phyloP scores from a whole-genome alignment of 257 asterid genomes.

The Scutellaria minor region DNA sequence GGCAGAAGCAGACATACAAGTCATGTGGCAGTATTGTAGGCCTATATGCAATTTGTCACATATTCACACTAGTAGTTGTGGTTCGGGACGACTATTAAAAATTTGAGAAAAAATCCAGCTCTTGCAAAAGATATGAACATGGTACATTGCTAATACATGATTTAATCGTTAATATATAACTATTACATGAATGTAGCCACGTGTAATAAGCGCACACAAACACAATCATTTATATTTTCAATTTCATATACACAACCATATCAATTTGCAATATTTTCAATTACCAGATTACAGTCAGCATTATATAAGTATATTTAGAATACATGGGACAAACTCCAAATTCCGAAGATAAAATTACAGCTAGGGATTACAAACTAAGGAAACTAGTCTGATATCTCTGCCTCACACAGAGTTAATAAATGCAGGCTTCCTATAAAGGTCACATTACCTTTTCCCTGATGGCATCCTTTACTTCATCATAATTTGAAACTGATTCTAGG shows the following conservation, averaged over 20 bases:
- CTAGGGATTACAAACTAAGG: conserved; percentile 6
- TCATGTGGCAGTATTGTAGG: conserved; percentile 27
- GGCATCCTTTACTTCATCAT: conserved; percentile 83
- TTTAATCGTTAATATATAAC: conserved; percentile 5
- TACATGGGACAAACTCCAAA: conserved; percentile 10
- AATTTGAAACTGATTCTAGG: conserved; percentile 74
- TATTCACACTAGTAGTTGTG: conserved; percentile 5
- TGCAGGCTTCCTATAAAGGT: conserved; percentile 30
- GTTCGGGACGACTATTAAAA: neutral
- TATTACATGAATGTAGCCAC: conserved; percentile 2
- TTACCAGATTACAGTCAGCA: conserved; percentile 19
- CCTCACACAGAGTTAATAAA: conserved; percentile 27
- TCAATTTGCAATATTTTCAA: conserved; percentile 20
- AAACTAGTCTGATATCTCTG: conserved; percentile 17
- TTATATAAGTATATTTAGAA: neutral
- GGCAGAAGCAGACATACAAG: conserved; percentile 36
- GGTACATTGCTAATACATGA: conserved; percentile 10
- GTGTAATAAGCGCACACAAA: neutral
- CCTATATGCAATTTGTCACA: conserved; percentile 22
- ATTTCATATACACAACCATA: conserved; percentile 11
- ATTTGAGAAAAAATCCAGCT: conserved; percentile 21
- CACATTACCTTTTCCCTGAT: conserved; percentile 80
- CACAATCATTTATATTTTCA: conserved; percentile 9
- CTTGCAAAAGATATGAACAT: conserved; percentile 10
- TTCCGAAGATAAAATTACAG: conserved; percentile 24